phyloP scores from a whole-genome alignment of 495 filamentous ascomycete genomes.

The Neurospora pannonica region DNA sequence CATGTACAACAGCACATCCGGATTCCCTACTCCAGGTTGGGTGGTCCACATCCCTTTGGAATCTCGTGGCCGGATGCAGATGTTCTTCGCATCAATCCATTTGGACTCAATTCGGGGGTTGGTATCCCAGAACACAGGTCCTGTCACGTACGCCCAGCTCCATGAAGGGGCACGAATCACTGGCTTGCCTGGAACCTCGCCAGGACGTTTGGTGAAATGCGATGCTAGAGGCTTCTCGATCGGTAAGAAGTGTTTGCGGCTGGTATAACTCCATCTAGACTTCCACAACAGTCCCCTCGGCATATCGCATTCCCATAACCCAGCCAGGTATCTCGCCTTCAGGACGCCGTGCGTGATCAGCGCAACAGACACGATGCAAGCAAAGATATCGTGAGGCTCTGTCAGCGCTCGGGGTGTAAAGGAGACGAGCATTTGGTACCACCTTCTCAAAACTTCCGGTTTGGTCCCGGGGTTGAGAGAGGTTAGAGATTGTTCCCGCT shows the following conservation, averaged over 20 bases:
- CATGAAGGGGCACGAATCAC: constrained; percentile 1
- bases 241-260: background rate
- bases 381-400: constrained; percentile 1
- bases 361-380: background rate
- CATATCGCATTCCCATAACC: background rate
- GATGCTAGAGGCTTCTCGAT: background rate
- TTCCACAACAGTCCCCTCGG: background rate
- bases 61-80: background rate
- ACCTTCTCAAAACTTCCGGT: background rate
- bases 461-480: background rate
- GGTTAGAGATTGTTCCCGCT: background rate
- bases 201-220: background rate
- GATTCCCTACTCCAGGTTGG: background rate
- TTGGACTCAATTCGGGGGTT: background rate
- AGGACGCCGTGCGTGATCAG: background rate
- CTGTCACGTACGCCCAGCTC: background rate
- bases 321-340: background rate
- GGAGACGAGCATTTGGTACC: background rate
- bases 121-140: background rate
- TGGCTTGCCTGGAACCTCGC: background rate
- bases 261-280: background rate
- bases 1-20: constrained; percentile 4
- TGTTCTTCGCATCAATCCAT: background rate
- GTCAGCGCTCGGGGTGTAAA: background rate
- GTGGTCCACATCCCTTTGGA: background rate